Base-by-base conservation (phyloP, 2,329 filamentous ascomycete genomes). In the Diaporthe sp. region DNA sequence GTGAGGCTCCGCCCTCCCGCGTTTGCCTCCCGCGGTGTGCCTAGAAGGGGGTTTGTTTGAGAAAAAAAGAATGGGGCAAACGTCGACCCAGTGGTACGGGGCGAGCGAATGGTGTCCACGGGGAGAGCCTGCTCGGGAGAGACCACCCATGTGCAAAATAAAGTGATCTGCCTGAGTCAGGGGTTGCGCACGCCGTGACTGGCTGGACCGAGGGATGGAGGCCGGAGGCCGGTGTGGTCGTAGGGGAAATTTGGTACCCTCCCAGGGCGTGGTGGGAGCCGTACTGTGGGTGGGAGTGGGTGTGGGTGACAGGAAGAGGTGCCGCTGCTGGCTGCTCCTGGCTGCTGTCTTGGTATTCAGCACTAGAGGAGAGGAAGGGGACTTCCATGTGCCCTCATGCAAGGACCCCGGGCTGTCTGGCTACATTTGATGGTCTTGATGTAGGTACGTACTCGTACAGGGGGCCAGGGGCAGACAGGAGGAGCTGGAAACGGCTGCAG, bases 171-270 rank as follows among this genome's bases (percentile, higher is more conserved):
- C 73, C 75, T 73, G 68, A 51, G 60, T 70, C 68, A 75, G 75
- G 75, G 73, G 73, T 71, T 76, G 75, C 61, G 46, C 15, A 71
- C 73, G 49, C 60, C 53, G 53, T 75, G 44, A 76, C 60, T 73
- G 73, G 68, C 42, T 73, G 60, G 53, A 49, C 44, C 15, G 73
- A 53, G 44, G 53, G 46, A 71, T 55, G 37, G 9, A 46, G 73
- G 68, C 73, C 37, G 49, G 37, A 72, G 55, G 68, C 67, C 60
- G 68, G 68, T 75, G 53, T 70, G 68, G 62, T 62, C 37, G 42
- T n/a, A 68, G 65, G 65, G 60, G 68, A 71, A 53, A 75, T 73
- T 73, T 58, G 73, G 68, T 65, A 73, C 73, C 61, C 71, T 74
- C 60, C 65, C 46, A 67, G 53, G 53, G 73, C 61, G 62, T 72